phyloP scores from a whole-genome alignment of 2,329 filamentous ascomycete species.

The Drechslerella stenobrocha region DNA sequence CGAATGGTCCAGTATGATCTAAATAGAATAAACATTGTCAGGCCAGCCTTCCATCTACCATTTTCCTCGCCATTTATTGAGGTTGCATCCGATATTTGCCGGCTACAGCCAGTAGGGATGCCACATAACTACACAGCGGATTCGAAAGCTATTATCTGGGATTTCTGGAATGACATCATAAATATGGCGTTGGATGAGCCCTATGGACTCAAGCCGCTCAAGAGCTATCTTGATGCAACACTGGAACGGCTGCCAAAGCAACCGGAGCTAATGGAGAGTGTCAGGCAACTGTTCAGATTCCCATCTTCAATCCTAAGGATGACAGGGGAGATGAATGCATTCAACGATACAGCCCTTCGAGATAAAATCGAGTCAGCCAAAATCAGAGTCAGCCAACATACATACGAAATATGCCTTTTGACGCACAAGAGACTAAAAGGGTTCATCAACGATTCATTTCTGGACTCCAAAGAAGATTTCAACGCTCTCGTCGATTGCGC shows the following conservation, averaged over 20 bases:
- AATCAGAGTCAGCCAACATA: slow-evolving; percentile 37
- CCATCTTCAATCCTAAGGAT: slow-evolving; percentile 30
- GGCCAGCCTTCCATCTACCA: slow-evolving; percentile 8
- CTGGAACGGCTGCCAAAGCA: slow-evolving; percentile 49
- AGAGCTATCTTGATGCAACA: slow-evolving; percentile 43
- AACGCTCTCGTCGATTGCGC: slow-evolving; percentile 36
- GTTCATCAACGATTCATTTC: slow-evolving; percentile 35
- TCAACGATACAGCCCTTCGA: slow-evolving; percentile 43
- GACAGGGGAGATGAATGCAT: slow-evolving; percentile 29
- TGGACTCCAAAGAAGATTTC: slow-evolving; percentile 42
- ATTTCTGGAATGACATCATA: slow-evolving; percentile 37
- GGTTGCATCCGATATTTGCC: slow-evolving; percentile 20
- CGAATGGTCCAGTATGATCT: slow-evolving; percentile 33
- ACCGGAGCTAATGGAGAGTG: slow-evolving; percentile 45
- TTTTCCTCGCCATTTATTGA: slow-evolving; percentile 19
- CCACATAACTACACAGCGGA: slow-evolving; percentile 29
- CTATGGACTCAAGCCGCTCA: slow-evolving; percentile 47
- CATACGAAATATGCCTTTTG: slow-evolving; percentile 43
- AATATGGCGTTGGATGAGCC: slow-evolving; percentile 47
- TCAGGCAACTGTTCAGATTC: slow-evolving; percentile 22
- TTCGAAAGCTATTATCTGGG: slow-evolving; percentile 21
- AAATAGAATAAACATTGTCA: slow-evolving; percentile 5
- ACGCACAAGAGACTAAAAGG: slow-evolving; percentile 47
- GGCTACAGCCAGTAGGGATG: slow-evolving; percentile 27
- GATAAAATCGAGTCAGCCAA: slow-evolving; percentile 37